Base-by-base conservation (phyloP, 495 filamentous ascomycete species). In the Talaromyces adpressus region DNA sequence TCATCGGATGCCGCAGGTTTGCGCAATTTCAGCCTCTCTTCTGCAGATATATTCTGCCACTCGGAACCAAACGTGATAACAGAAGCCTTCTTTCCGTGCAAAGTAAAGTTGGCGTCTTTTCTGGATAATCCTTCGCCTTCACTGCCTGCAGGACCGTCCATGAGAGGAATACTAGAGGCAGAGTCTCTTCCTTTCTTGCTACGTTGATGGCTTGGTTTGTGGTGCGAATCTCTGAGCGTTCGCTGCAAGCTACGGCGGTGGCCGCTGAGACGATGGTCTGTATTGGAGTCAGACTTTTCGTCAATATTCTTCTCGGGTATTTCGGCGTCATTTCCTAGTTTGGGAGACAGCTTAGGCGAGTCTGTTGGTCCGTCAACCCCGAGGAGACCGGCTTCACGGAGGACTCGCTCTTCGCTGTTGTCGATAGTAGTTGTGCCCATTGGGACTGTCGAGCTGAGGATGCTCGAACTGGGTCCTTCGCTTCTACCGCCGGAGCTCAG, bases 21-120 rank as follows among this genome's bases (percentile, higher is more conserved):
- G 12, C 81, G 79, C 7, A 81, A 71, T 52, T 82, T 81, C 59
- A 92, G 76, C 18, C 88, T 86, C 67, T 95, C 91, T 65, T 95
- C 92, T 1, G 87, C 81, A 3, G 89, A 84, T 75, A 94, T 88
- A 67, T 82, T 87, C 68, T 94, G 87, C 81, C 95, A 89, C 67
- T 97, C 95, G 41, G 86, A 88, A 7, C 93, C 93, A 73, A 98
- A 96, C 29, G 91, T 96, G 64, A 98, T 88, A 57, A 98, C 89
- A 0, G 91, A 96, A 2, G 94, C 94, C 73, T 98, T 98, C 79
- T 98, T 98, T 61, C 94, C 94, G 70, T 98, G 94, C 4, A 98
- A 88, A 5, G 91, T 96, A 71, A 98, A 98, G 66, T 89, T 95
- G 11, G 91, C 91, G 11, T 88, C 85, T 27, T 88, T 89, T 18